A percentile compares a stretch with the other conserved stretches of the same genome.
Conservation (phyloP, 2,329 filamentous ascomycete genomes). For the Orbilia javanica region DNA sequence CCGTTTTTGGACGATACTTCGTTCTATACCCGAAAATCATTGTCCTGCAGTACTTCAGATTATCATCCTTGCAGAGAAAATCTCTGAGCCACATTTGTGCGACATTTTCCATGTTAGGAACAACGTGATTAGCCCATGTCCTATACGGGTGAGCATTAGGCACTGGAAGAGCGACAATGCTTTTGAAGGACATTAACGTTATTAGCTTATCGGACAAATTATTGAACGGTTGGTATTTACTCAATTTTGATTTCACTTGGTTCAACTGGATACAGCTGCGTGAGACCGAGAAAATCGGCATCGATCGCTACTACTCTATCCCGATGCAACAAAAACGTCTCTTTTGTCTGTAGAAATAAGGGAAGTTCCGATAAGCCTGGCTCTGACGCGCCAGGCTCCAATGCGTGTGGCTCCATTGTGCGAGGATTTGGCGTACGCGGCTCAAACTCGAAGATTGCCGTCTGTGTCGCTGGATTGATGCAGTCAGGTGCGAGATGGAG, state of each 20-base stretch:
- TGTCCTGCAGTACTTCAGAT: slow-evolving; percentile 45
- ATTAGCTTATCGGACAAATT: neutral
- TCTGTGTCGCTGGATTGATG: too few relatives aligned
- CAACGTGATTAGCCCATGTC: slow-evolving; percentile 57
- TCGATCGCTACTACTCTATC: slow-evolving; percentile 28
- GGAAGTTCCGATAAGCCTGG: neutral
- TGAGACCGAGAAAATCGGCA: slow-evolving; percentile 57
- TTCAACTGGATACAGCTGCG: slow-evolving; percentile 49
- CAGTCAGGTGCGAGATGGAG: slow-evolving; percentile 22
- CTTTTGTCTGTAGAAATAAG: neutral
- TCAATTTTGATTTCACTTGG: too few relatives aligned
- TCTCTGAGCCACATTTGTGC: slow-evolving; percentile 59
- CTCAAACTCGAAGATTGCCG: slow-evolving; percentile 34
- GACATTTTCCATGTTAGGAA: neutral
- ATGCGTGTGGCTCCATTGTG: neutral
- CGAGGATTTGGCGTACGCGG: neutral
- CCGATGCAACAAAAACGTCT: neutral
- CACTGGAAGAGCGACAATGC: slow-evolving; percentile 58
- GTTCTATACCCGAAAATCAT: slow-evolving; percentile 59
- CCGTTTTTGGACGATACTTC: slow-evolving; percentile 12
- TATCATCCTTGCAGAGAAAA: slow-evolving; percentile 40
- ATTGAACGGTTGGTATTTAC: slow-evolving; percentile 24
- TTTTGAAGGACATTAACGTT: neutral
- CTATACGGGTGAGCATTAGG: slow-evolving; percentile 59
- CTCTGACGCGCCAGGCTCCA: neutral